Conservation (phyloP, 2,329 filamentous ascomycete genomes). For the Ophiocordyceps sinensis region DNA sequence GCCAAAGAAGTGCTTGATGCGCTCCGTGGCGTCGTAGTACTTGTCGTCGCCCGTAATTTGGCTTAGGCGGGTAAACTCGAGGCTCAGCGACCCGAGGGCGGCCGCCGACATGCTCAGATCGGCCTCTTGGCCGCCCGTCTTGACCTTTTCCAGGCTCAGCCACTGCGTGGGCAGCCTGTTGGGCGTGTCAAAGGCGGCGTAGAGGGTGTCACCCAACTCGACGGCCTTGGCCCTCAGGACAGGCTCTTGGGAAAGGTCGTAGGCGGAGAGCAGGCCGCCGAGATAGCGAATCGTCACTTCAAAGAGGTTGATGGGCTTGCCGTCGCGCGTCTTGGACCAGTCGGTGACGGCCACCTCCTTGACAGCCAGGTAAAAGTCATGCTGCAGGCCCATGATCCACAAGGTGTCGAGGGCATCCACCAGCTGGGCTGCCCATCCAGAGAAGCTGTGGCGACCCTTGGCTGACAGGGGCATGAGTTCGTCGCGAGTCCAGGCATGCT, state of each 20-base stretch:
- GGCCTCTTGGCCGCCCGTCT: slow-evolving; percentile 20
- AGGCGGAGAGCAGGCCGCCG: slow-evolving; percentile 35
- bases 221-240: slow-evolving; percentile 33
- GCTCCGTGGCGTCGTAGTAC: slow-evolving; percentile 62
- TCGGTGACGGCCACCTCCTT: slow-evolving; percentile 34
- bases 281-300: slow-evolving; percentile 46
- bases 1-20: slow-evolving; percentile 56
- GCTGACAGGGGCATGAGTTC: slow-evolving; percentile 37
- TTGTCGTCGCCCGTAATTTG: slow-evolving; percentile 59
- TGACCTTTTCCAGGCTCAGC: slow-evolving; percentile 28
- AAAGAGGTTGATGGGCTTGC: slow-evolving; percentile 38
- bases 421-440: slow-evolving; percentile 42
- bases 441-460: slow-evolving; percentile 30
- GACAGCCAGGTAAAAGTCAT: slow-evolving; percentile 40
- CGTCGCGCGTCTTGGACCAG: slow-evolving; percentile 31
- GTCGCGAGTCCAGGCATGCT: slow-evolving; percentile 40
- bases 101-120: slow-evolving; percentile 25
- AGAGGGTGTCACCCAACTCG: slow-evolving; percentile 37
- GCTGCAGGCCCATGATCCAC: slow-evolving; percentile 42
- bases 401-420: slow-evolving; percentile 46
- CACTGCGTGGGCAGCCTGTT: slow-evolving; percentile 34
- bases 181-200: slow-evolving; percentile 36
- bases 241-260: slow-evolving; percentile 33
- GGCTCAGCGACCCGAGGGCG: slow-evolving; percentile 47
- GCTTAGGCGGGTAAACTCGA: slow-evolving; percentile 63